Base-by-base conservation (phyloP, 2,329 filamentous ascomycete species). In the Mycosphaerelloides madeirae region DNA sequence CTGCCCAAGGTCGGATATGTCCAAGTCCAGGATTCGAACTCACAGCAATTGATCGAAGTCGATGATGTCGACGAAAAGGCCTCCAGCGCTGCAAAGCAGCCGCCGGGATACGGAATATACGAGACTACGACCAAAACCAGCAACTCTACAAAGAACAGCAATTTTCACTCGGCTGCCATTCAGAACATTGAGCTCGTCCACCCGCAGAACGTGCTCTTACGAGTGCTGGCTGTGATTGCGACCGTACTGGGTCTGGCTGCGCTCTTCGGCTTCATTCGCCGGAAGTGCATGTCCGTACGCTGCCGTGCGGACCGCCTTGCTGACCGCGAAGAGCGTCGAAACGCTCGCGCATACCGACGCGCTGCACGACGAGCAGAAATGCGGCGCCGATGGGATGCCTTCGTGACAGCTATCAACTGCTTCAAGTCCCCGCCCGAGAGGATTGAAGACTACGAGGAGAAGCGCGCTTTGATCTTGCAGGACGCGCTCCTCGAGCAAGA, bases 301-400 rank as follows among this genome's bases (percentile, higher is more conserved):
- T 70, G 68, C 22, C 70, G 72, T 45, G 73, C 71, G 11, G 77
- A 80, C 45, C 68, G 75, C 19, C 69, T 74, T 7, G 75, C 77
- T 13, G 66, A 71, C 33, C 69, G 69, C 12, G 77, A 81, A 63
- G 76, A 80, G 60, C 69, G 76, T 39, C 65, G 69, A 22, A 74
- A 71, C 20, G 73, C 67, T 9, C 67, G 71, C 11, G 68, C 73
- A 6, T 81, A 80, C 53, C 71, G 70, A 33, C 68, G 71, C 25
- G 76, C 77, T 22, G 77, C 77, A 15, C 69, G 74, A 16, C 65
- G 71, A 22, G 73, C 76, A 36, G 67, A 70, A 31, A 72, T 74
- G 66, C 65, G 68, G 28, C 68, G 71, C 40, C 77, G 73, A 67
- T 78, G 75, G 74, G 61, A 57, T 14, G 48, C 48, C 15, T 56